Percentiles rank a stretch among this genome's conserved stretches.
These are phyloP conservation scores for Sphaerostilbella broomeana DNA, from an alignment of 2,329 filamentous ascomycete genomes.

Conservation along the genomic window DNA sequence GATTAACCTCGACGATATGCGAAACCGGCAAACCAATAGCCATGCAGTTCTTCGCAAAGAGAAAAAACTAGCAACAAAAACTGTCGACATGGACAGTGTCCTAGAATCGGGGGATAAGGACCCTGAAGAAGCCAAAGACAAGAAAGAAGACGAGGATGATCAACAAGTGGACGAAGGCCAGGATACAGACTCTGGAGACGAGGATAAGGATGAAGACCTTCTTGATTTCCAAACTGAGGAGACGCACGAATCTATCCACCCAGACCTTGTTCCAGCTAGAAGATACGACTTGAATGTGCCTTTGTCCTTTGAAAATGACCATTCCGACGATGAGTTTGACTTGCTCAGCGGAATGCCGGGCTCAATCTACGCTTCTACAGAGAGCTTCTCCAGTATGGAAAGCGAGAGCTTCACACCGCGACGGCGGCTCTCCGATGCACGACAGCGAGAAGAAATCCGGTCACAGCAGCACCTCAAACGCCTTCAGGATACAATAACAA, in stretches of 20 bases:
- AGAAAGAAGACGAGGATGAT: not conserved
- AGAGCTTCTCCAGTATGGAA: conserved; percentile 8
- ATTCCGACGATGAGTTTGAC: conserved; percentile 12
- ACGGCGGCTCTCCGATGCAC: conserved; percentile 6
- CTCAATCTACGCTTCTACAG: conserved; percentile 8
- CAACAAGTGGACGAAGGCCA: not conserved
- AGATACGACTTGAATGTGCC: conserved; percentile 5
- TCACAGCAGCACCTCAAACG: conserved; percentile 13
- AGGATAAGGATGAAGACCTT: conserved; percentile 9
- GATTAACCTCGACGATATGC: conserved; percentile 15
- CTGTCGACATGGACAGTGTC: conserved; percentile 5
- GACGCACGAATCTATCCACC: conserved; percentile 3
- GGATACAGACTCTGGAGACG: not conserved
- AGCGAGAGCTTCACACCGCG: conserved; percentile 7
- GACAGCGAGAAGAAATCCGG: conserved; percentile 1
- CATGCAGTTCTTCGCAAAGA: conserved; percentile 14
- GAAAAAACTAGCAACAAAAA: conserved; percentile 4
- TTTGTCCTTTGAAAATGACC: not conserved
- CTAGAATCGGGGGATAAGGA: not conserved
- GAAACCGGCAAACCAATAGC: conserved; percentile 14
- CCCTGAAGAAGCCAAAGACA: not conserved
- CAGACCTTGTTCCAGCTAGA: conserved; percentile 3
- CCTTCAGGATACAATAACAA: conserved; percentile 13
- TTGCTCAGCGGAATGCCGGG: conserved; percentile 2
- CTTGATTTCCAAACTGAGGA: conserved; percentile 8